Evolutionary conservation across 2,329 filamentous ascomycete genomes (phyloP), one percentile per base, ranked within the genome.

Genomic region (Apiospora rasikravindrae): DNA sequence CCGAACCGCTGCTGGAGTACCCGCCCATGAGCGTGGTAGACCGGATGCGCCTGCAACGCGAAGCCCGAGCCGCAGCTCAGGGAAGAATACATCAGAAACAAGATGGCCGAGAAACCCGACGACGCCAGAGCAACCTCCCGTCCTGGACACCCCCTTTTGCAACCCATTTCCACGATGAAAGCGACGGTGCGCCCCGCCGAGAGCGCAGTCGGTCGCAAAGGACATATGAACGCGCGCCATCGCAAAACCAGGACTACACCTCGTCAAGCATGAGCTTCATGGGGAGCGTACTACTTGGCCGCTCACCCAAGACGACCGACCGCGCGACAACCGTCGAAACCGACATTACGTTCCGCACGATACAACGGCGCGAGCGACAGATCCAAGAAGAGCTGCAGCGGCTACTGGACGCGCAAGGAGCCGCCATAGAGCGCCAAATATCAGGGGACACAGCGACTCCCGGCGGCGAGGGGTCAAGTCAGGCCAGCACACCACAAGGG

Each of bases 371-470:
- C 74, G 87, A 89, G 68, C 82, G 82, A 37, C 83, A 88, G 74
- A 84, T 91, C 19, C 87, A 91, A 75, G 82, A 85, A 70, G 87
- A 90, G 75, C 82, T 91, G 14, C 89, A 91, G 77, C 81, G 85
- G 67, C 80, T 91, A 14, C 82, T 91, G 2, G 89, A 91, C 79
- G 87, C 88, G 2, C 89, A 91, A 77, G 85, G 86, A 42, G 85
- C 86, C 72, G 88, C 86, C 10, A 78, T 90, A 37, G 83, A 86
- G 74, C 82, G 83, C 40, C 85, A 79, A 16, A 72, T 80, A 40
- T 49, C 68, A 24, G 74, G 72, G 80, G n/a, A 76, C 44, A 72
- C 75, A 0, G 51, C 68, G 4, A 57, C 73, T 19, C 71, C 16
- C 82, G 83, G 49, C 84, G 82, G 73, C 83, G 80, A 69, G 44